A percentile compares a stretch with the other conserved stretches of the same genome.
Evolutionary conservation across 352 stramenopile species (phyloP).

Genomic region (Peronospora belbahrii): DNA sequence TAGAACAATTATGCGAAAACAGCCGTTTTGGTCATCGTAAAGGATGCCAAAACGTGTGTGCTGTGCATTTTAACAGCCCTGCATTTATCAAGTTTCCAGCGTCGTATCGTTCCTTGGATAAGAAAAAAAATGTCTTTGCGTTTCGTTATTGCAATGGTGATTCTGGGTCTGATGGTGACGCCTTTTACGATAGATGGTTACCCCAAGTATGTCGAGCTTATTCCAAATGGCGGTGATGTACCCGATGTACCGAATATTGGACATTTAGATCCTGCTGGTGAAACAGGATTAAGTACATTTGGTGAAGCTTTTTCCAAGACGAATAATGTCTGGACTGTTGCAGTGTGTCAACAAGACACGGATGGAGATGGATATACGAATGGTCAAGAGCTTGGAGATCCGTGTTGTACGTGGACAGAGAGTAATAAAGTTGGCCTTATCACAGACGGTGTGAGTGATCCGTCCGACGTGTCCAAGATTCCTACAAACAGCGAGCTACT

Average conservation of each 20-base stretch:
- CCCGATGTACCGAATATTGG: constrained; percentile 37
- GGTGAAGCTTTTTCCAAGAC: constrained; percentile 50
- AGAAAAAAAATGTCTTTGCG: constrained; percentile 4
- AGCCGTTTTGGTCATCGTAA: no score
- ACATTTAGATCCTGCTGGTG: constrained; percentile 38
- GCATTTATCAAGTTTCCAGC: constrained; percentile 16
- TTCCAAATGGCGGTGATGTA: constrained; percentile 56
- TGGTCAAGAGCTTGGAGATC: constrained; percentile 77
- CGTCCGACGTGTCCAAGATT: constrained; percentile 44
- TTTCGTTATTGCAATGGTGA: constrained; percentile 4
- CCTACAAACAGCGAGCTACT: constrained; percentile 43
- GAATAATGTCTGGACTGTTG: constrained; percentile 35
- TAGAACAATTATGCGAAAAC: no score
- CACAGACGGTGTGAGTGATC: constrained; percentile 52
- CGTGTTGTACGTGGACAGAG: constrained; percentile 69
- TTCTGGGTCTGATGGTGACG: constrained; percentile 2
- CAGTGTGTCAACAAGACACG: constrained; percentile 57
- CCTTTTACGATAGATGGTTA: constrained; percentile 23
- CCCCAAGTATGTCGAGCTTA: constrained; percentile 34
- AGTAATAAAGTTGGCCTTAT: constrained; percentile 39
- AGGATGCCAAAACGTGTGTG: no score
- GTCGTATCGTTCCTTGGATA: not conserved
- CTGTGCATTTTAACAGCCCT: no score
- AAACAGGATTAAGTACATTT: constrained; percentile 53
- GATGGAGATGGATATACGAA: constrained; percentile 83